Percentiles rank a stretch among this genome's conserved stretches.
Evolutionary conservation across 1,284 basidiomycete genomes (phyloP).

Genomic region (Stereum hirsutum): DNA sequence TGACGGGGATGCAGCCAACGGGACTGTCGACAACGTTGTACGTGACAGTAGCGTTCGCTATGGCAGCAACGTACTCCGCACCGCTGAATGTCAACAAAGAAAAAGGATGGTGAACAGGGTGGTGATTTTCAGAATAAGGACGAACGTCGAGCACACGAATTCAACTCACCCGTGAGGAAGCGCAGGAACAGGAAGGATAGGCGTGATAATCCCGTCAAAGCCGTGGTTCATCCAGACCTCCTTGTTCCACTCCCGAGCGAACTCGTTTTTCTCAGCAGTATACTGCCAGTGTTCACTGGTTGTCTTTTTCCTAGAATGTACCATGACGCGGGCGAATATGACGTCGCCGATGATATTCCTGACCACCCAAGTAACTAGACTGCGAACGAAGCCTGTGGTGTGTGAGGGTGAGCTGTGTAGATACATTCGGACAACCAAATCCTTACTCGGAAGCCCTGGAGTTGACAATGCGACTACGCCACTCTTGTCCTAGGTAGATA

Average conservation of each 20-base stretch:
- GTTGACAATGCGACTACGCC: no score
- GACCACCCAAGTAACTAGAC: conserved; percentile 37
- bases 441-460: no score
- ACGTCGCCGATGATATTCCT: conserved; percentile 39
- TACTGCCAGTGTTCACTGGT: conserved; percentile 47
- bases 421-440: no score
- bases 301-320: conserved; percentile 38
- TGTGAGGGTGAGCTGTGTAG: no score
- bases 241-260: conserved; percentile 1
- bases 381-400: conserved; percentile 48
- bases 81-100: no score
- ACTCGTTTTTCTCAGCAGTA: conserved; percentile 42
- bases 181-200: conserved; percentile 67
- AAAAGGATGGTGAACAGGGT: no score
- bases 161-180: conserved; percentile 44
- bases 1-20: conserved; percentile 76
- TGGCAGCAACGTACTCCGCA: conserved; percentile 15
- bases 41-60: conserved; percentile 42
- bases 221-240: conserved; percentile 57
- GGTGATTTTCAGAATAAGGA: background rate
- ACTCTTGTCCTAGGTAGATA: no score
- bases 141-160: background rate
- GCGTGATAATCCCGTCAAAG: conserved; percentile 74
- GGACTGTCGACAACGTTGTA: conserved; percentile 78
- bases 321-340: conserved; percentile 38